Percentiles rank a stretch among this genome's conserved stretches.
These are phyloP conservation scores for Penicillium waksmanii DNA, from an alignment of 495 filamentous ascomycete species.

Conservation along the genomic window DNA sequence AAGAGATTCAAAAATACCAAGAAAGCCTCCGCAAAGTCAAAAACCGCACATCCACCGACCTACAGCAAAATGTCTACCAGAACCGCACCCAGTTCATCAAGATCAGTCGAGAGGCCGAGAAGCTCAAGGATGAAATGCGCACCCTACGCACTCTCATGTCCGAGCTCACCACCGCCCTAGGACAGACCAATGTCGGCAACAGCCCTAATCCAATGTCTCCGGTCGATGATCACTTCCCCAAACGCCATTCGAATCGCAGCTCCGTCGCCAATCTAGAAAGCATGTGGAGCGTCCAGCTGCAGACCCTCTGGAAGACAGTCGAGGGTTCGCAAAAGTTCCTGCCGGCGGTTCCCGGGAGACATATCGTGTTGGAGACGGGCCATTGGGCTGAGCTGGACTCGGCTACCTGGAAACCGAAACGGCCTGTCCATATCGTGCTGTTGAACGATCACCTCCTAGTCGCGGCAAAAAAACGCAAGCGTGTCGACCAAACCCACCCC, in stretches of 20 bases:
- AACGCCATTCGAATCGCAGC: constrained; percentile 54
- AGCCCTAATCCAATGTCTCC: constrained; percentile 47
- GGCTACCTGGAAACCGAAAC: constrained; percentile 88
- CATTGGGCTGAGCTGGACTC: constrained; percentile 96
- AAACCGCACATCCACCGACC: constrained; percentile 79
- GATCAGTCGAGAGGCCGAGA: constrained; percentile 98
- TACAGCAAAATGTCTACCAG: constrained; percentile 96
- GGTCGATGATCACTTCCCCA: constrained; percentile 52
- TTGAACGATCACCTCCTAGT: constrained; percentile 94
- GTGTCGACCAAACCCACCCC: constrained; percentile 65
- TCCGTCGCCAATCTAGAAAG: constrained; percentile 91
- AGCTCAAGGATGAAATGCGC: constrained; percentile 95
- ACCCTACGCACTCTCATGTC: constrained; percentile 84
- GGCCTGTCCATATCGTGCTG: constrained; percentile 84
- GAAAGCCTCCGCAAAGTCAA: constrained; percentile 74
- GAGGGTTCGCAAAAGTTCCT: constrained; percentile 97
- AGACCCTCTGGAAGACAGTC: constrained; percentile 87
- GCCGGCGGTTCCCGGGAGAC: constrained; percentile 85
- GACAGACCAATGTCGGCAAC: constrained; percentile 63
- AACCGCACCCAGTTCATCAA: constrained; percentile 99
- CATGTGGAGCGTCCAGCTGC: constrained; percentile 85
- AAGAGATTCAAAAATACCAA: constrained; percentile 88
- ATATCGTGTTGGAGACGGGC: constrained; percentile 86
- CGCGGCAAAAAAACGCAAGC: constrained; percentile 87
- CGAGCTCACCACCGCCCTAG: constrained; percentile 79